Evolutionary conservation across 192 early-diverging fungal genomes (phyloP).

Genomic region (Pilaira anomala): DNA sequence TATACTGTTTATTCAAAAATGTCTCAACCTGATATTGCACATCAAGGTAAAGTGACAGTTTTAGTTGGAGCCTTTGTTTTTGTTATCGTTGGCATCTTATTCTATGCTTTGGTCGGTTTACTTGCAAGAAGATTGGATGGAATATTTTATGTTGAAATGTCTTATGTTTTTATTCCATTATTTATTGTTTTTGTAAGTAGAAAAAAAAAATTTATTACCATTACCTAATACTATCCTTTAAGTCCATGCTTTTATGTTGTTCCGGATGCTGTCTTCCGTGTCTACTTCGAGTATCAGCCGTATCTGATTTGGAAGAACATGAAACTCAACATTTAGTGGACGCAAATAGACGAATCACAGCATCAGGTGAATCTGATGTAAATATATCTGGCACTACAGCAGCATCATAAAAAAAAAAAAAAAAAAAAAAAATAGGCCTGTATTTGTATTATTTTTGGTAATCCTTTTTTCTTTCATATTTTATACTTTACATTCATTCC

Average conservation of each 20-base stretch:
- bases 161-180: conserved; percentile 61
- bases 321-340: conserved; percentile 31
- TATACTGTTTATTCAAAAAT: conserved; percentile 37
- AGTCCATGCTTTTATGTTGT: conserved; percentile 53
- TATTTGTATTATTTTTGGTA: background rate
- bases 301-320: conserved; percentile 39
- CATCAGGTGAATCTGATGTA: conserved; percentile 21
- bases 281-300: conserved; percentile 41
- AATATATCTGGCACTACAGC: background rate
- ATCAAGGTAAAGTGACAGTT: conserved; percentile 46
- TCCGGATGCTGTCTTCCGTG: conserved; percentile 58
- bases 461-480: background rate
- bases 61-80: conserved; percentile 42
- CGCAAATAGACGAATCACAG: conserved; percentile 35
- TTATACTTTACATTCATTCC: background rate
- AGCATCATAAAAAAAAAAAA: background rate
- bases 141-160: conserved; percentile 46
- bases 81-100: conserved; percentile 42
- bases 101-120: conserved; percentile 55
- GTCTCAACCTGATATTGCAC: conserved; percentile 42
- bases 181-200: conserved; percentile 55
- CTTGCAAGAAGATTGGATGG: conserved; percentile 49
- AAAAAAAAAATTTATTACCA: background rate
- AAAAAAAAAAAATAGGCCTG: too few species aligned
- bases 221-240: background rate